Evolutionary conservation across 768 basidiomycete genomes (phyloP).

Genomic region (Cubamyces sp.): DNA sequence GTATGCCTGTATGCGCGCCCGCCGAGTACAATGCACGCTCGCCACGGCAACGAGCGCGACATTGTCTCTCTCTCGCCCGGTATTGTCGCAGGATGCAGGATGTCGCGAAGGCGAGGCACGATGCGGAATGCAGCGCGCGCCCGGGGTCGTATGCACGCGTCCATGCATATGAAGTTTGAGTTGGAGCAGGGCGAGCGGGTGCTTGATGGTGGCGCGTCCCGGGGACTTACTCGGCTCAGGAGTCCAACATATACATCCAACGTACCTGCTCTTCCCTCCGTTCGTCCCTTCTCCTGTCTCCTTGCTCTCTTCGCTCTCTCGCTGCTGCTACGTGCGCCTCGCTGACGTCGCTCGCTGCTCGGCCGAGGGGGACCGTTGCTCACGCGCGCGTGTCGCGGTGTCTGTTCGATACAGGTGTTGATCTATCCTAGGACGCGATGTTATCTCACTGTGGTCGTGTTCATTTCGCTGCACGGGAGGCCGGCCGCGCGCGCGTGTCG

Average conservation of each 20-base stretch:
- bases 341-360: neutral
- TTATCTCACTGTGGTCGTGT: too few relatives aligned
- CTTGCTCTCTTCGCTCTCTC: neutral
- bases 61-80: neutral
- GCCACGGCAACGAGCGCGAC: neutral
- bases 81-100: too few relatives aligned
- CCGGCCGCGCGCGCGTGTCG: too few relatives aligned
- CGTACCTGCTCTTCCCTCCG: neutral
- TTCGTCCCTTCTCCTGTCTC: neutral
- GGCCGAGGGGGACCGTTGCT: neutral
- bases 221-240: constrained; percentile 21
- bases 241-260: constrained; percentile 18
- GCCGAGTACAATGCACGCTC: neutral
- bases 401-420: too few relatives aligned
- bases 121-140: constrained; percentile 7
- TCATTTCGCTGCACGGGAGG: too few relatives aligned
- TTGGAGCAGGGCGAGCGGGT: constrained; percentile 8
- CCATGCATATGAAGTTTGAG: constrained; percentile 6
- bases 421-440: too few relatives aligned
- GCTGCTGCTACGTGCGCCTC: neutral
- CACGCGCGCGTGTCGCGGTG: too few relatives aligned
- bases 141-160: neutral
- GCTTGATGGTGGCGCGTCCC: constrained; percentile 24
- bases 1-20: neutral
- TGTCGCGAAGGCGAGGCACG: neutral